phyloP scores from a whole-genome alignment of 257 asterid genomes.

The Fraxinus cuspidata region DNA sequence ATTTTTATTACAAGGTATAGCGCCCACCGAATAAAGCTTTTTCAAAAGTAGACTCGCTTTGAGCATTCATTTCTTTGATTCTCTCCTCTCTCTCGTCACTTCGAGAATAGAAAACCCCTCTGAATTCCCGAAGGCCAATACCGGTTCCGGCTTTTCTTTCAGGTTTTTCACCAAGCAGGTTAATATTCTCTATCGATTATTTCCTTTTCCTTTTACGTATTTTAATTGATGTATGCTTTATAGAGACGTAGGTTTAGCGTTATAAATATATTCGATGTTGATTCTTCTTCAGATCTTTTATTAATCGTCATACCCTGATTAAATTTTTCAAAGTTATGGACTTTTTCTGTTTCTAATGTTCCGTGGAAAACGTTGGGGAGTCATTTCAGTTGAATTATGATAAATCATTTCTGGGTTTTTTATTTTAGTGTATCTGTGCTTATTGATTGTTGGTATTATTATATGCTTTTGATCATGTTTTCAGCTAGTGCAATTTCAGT shows the following conservation, averaged over 20 bases:
- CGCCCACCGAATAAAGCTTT: background rate
- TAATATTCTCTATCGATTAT: background rate
- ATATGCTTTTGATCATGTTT: background rate
- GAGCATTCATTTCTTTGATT: background rate
- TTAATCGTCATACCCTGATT: background rate
- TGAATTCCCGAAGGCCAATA: background rate
- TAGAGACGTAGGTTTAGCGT: background rate
- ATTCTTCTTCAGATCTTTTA: constrained; percentile 1
- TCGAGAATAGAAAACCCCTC: background rate
- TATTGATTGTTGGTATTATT: background rate
- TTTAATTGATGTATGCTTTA: background rate
- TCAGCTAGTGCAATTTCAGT: background rate
- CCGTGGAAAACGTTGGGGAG: background rate
- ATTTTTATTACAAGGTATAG: too few relatives aligned
- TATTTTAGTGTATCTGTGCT: background rate
- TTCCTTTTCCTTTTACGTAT: background rate
- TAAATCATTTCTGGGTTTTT: background rate
- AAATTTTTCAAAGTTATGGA: background rate
- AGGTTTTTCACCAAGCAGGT: background rate
- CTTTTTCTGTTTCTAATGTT: background rate
- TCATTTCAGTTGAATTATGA: background rate
- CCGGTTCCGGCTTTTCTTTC: background rate
- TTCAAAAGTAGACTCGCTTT: background rate
- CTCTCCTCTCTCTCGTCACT: background rate
- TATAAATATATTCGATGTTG: background rate